Evolutionary conservation across 2,329 filamentous ascomycete genomes (phyloP), one percentile per base, ranked within the genome.

Genomic region (Stagonosporopsis rhizophila): DNA sequence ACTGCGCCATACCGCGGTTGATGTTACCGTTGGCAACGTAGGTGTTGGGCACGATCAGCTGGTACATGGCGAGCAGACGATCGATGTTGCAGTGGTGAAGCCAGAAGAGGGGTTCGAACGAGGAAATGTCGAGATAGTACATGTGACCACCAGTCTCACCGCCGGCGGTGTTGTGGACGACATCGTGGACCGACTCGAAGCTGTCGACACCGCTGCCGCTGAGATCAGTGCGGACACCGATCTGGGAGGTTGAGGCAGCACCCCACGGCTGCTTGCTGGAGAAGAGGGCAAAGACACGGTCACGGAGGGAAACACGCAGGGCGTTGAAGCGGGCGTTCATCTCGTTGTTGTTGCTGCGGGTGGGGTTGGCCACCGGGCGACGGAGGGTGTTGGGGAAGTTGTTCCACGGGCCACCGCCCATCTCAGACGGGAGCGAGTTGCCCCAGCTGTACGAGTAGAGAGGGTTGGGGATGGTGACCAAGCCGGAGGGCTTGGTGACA

Each of bases 1-100:
- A 75, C 64, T 74, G 69, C 30, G 70, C 69, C 68, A 71, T 73
- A 55, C 56, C 47, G 15, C 62, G 68, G 60, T 61, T 62, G 53
- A 72, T 65, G 61, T 63, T 67, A 22, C 71, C 71, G 50, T 8
- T 87, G 80, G 48, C 76, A 15, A 92, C 83, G 76, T 86, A 95
- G n/a, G 84, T 84, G 40, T 86, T 79, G 1, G 89, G 89, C 56
- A 92, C 83, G 14, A 94, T 75, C 2, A 83, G 79, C 77, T 95
- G 91, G 89, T 90, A 94, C 70, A 96, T 84, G 49, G 90, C 85
- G 74, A 94, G 91, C 20, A 73, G 63, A 62, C 74, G 72, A 57
- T 77, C 74, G 20, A 77, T 55, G 56, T 77, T 77, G 69, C 56
- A 60, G 67, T 76, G 73, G 64, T 75, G 73, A n/a, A 76, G 67